phyloP scores from a whole-genome alignment of 78 protist genomes.

The Dictyostelium brefeldianum region DNA sequence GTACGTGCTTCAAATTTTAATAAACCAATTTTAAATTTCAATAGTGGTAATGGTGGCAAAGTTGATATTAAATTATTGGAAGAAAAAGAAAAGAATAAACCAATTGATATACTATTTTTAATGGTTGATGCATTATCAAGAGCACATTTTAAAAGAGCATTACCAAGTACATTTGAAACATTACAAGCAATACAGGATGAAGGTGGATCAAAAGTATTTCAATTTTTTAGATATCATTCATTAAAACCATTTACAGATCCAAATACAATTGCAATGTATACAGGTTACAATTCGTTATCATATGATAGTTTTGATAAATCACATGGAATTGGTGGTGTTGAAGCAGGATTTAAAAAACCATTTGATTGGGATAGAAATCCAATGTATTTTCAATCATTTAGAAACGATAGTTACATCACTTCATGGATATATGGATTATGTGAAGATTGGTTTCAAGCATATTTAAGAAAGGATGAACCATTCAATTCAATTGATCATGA shows the following conservation, averaged over 20 bases:
- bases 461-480: background rate
- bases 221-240: slow-evolving; percentile 76
- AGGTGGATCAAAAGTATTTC: slow-evolving; percentile 47
- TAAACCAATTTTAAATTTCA: background rate
- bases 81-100: background rate
- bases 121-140: slow-evolving; percentile 70
- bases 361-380: slow-evolving; percentile 37
- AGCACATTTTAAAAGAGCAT: slow-evolving; percentile 58
- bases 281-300: slow-evolving; percentile 49
- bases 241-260: slow-evolving; percentile 36
- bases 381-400: slow-evolving; percentile 54
- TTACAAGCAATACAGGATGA: slow-evolving; percentile 20
- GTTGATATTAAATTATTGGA: background rate
- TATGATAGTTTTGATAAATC: background rate
- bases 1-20: slow-evolving; percentile 39
- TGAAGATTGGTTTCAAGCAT: slow-evolving; percentile 61
- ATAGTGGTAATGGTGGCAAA: background rate
- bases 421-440: slow-evolving; percentile 62
- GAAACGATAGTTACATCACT: slow-evolving; percentile 58
- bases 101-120: slow-evolving; percentile 48
- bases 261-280: slow-evolving; percentile 68
- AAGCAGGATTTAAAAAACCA: background rate
- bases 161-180: slow-evolving; percentile 45
- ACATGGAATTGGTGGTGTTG: background rate
- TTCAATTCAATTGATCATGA: slow-evolving; percentile 45